Percentiles rank a stretch among this genome's conserved stretches.
These are phyloP conservation scores for Pisolithus albus DNA, from an alignment of 768 basidiomycete genomes.

Conservation along the genomic window DNA sequence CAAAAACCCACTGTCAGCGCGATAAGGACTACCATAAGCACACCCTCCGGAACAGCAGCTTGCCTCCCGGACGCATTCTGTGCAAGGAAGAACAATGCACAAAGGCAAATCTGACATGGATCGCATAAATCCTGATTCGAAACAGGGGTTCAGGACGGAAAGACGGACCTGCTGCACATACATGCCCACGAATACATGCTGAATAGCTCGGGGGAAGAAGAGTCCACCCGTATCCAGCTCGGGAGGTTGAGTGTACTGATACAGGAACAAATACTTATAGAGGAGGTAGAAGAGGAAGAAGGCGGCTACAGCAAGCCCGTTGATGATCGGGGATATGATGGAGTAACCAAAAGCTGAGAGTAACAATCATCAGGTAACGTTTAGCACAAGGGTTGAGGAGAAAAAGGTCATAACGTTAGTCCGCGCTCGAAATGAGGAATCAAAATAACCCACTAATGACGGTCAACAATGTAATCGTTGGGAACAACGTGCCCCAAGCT, in stretches of 20 bases:
- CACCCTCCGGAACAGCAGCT: constrained; percentile 66
- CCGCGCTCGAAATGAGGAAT: background rate
- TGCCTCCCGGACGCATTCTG: constrained; percentile 44
- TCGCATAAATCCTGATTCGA: background rate
- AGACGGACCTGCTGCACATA: constrained; percentile 71
- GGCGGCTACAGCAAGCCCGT: constrained; percentile 74
- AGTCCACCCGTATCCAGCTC: constrained; percentile 80
- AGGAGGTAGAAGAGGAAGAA: constrained; percentile 81
- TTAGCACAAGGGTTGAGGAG: no score
- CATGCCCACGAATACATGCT: constrained; percentile 89
- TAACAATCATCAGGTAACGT: no score
- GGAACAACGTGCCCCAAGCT: constrained; percentile 74
- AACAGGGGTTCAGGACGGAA: background rate
- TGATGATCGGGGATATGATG: constrained; percentile 89
- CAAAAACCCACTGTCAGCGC: constrained; percentile 59
- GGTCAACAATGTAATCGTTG: constrained; percentile 62
- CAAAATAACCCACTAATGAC: constrained; percentile 61
- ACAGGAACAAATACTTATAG: constrained; percentile 85
- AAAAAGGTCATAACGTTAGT: constrained; percentile 1
- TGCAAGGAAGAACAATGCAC: constrained; percentile 87
- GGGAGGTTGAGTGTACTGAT: constrained; percentile 63
- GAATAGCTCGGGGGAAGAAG: constrained; percentile 93
- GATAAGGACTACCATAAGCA: constrained; percentile 81
- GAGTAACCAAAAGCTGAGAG: constrained; percentile 65
- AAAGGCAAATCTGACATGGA: constrained; percentile 49